A percentile compares a stretch with the other conserved stretches of the same genome.
Conservation (phyloP, 2,329 filamentous ascomycete species). For the Fusarium mangiferae region DNA sequence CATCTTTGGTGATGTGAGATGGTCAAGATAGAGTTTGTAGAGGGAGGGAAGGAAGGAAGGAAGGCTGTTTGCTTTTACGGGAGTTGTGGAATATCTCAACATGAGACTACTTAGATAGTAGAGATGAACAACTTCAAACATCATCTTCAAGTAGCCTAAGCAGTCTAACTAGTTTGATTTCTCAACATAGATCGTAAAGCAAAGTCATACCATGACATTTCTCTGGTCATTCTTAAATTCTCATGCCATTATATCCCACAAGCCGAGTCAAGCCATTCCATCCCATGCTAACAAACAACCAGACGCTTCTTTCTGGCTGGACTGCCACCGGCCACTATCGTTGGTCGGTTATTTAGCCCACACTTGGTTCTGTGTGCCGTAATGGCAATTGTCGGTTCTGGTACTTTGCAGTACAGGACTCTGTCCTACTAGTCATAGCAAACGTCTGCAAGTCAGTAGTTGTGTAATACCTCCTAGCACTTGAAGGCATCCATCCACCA, state of each 20-base stretch:
- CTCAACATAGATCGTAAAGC: background rate
- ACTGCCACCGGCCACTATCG: background rate
- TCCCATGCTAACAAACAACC: conserved; percentile 2
- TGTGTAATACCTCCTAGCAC: background rate
- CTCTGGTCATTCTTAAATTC: conserved; percentile 1
- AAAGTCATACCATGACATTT: background rate
- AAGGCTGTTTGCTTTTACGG: background rate
- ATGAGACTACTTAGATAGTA: background rate
- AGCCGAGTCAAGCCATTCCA: conserved; percentile 16
- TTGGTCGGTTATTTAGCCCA: background rate
- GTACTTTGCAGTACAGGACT: background rate
- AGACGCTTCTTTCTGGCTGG: conserved; percentile 5
- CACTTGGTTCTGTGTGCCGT: background rate
- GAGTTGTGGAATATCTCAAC: background rate
- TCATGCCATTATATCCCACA: conserved; percentile 10
- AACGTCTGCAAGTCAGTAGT: background rate
- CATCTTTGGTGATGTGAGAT: background rate
- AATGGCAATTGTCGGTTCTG: background rate
- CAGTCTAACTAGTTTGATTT: background rate
- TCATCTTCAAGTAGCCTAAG: background rate
- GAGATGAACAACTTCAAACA: background rate
- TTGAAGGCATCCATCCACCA: background rate
- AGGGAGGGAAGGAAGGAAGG: background rate
- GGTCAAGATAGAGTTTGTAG: background rate
- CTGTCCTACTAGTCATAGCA: conserved; percentile 1